Base-by-base conservation (phyloP, 257 asterid species). In the Paraleonurus japonicus region DNA sequence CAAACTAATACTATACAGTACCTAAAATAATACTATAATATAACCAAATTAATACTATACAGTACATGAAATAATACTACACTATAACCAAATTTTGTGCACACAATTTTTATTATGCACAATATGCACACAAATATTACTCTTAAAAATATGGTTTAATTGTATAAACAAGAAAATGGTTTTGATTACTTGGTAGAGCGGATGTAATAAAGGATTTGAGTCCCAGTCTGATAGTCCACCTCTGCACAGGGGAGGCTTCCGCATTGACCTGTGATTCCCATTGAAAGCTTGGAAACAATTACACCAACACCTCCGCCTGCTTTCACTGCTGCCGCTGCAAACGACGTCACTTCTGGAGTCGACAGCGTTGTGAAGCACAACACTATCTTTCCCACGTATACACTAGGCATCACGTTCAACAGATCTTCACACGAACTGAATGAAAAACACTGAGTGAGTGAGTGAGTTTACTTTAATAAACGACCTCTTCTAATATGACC, bases 281-380 rank as follows among this genome's bases (percentile, higher is more conserved):
- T 61, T 5, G 79, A 78, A 59, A 16, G 23, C 75, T 76, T 82
- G 64, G 87, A 10, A 26, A 79, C 77, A 8, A 82, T 79, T 6
- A 82, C 78, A 15, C 87, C 87, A 39, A 54, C 80, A 10, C 87
- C 87, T 5, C 84, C 82, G 0, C 79, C 82, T 26, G 26, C 27
- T 62, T 58, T 53, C 30, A 82, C 81, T 8, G 7, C 4, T 10
- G 1, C 0, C 3, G 75, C 33, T 20, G 78, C 81, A 20, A 39
- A 7, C 3, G n/a, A 7, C 37, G 81, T 72, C 63, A 69, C 73
- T 0, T 15, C 35, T 11, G 78, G 78, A 55, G 5, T 61, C 15
- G 76, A 37, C n/a, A 47, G 3, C n/a, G 73, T 61, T 1, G 80
- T 72, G 79, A 83, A 83, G 77, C 87, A 82, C 41, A 82, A 76